A percentile compares a stretch with the other conserved stretches of the same genome.
Evolutionary conservation across 23 red algal genomes (phyloP).

Genomic region (Porphyridium purpureum): DNA sequence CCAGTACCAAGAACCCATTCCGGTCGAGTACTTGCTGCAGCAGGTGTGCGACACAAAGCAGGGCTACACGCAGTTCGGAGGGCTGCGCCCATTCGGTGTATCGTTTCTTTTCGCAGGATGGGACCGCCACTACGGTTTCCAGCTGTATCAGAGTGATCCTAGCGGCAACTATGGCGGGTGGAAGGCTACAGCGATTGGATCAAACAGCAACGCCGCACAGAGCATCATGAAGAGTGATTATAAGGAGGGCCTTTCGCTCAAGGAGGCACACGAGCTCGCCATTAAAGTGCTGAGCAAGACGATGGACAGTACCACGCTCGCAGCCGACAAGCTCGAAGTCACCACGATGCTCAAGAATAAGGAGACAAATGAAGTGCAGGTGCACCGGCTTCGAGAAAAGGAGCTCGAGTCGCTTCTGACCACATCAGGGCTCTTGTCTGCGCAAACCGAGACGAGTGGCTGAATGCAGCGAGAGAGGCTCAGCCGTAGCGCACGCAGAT

Average conservation of each 20-base stretch:
- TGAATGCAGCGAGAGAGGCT: no score
- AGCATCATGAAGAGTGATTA: conserved; percentile 92
- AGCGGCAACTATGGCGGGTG: conserved; percentile 99
- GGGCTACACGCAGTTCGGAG: conserved; percentile 96
- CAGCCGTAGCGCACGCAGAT: no score
- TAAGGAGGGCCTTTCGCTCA: conserved; percentile 69
- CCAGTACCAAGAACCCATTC: conserved; percentile 94
- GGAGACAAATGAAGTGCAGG: conserved; percentile 5
- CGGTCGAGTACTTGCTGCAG: conserved; percentile 88
- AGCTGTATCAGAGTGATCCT: conserved; percentile 94
- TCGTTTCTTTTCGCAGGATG: conserved; percentile 97
- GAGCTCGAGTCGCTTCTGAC: conserved; percentile 42
- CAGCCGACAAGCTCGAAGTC: conserved; percentile 64
- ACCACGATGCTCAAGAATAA: conserved; percentile 33
- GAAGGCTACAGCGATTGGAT: conserved; percentile 86
- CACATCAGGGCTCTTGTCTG: conserved; percentile 24
- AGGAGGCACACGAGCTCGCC: conserved; percentile 56
- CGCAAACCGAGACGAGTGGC: no score
- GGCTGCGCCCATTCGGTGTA: conserved; percentile 84
- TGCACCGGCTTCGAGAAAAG: conserved; percentile 33
- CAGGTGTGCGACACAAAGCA: conserved; percentile 93
- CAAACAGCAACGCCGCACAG: conserved; percentile 70
- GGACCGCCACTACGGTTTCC: conserved; percentile 93
- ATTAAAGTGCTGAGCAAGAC: conserved; percentile 87
- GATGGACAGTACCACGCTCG: conserved; percentile 58